A percentile compares a stretch with the other conserved stretches of the same genome.
phyloP scores from a whole-genome alignment of 2,329 filamentous ascomycete species.

The Aureobasidium sp. region DNA sequence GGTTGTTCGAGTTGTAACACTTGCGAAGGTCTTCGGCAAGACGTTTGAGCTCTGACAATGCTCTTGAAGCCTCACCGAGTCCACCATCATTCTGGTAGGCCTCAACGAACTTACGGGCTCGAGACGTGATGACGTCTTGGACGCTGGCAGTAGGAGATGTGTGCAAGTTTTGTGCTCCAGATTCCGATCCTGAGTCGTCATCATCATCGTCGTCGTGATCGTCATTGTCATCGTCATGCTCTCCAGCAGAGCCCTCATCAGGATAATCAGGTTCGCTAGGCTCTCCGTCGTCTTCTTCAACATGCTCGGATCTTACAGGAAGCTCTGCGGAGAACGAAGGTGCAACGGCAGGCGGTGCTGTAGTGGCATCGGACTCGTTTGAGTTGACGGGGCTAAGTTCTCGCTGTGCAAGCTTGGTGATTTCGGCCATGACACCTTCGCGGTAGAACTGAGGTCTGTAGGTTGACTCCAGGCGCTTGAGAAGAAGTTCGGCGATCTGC shows the following conservation, averaged over 20 bases:
- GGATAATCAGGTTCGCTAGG: conserved; percentile 35
- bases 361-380: conserved; percentile 14
- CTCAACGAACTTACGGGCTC: conserved; percentile 76
- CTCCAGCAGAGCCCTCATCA: conserved; percentile 44
- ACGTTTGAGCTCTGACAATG: conserved; percentile 61
- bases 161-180: conserved; percentile 3
- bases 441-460: conserved; percentile 96
- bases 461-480: conserved; percentile 73
- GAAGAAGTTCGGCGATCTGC: conserved; percentile 79
- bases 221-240: conserved; percentile 50
- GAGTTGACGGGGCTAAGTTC: conserved; percentile 16
- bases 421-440: conserved; percentile 89
- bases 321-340: conserved; percentile 12
- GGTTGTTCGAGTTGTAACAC: conserved; percentile 46
- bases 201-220: conserved; percentile 46
- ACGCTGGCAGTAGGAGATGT: conserved; percentile 35
- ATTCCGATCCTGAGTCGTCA: conserved; percentile 19
- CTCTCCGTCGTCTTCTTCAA: conserved; percentile 31
- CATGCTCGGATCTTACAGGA: conserved; percentile 18
- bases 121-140: conserved; percentile 62
- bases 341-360: conserved; percentile 9
- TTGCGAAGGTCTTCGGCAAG: conserved; percentile 63
- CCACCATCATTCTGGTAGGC: conserved; percentile 70
- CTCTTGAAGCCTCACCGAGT: conserved; percentile 68
- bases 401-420: conserved; percentile 63